Base-by-base conservation (phyloP, 176 grass and related monocot genomes). In the Puya raimondii region DNA sequence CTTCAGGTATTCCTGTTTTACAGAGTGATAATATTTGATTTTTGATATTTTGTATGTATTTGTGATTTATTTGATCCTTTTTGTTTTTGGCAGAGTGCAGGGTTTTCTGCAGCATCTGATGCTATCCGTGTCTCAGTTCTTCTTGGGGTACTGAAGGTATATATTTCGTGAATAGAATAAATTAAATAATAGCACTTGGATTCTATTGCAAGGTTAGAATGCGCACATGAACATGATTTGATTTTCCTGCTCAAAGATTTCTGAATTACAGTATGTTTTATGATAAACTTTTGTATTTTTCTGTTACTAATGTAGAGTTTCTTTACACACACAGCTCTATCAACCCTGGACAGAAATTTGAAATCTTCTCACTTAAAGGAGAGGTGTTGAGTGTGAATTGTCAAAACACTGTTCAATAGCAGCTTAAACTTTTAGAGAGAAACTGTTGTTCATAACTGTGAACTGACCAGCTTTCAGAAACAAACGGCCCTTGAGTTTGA, bases 31-130 rank as follows among this genome's bases (percentile, higher is more conserved):
- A 77, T 50, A 42, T 47, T 14, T 21, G 1, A 10, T 58, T 27
- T 66, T 2, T 69, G 51, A 54, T 20, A 74, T 50, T 65, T 12
- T 11, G 23, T 58, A 56, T 47, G 67, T 77, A 18, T 33, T n/a
- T 22, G 47, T 68, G 63, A 27, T 23, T 23, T 23, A 33, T 29
- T 52, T 42, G 76, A 74, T 17, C 47, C 64, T 64, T 47, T 49
- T 21, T 29, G 67, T 14, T 70, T 25, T 49, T 70, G 23, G 53
- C 88, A 97, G 93, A 97, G 84, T 90, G 89, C 93, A 71, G 89
- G 93, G 50, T 97, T 97, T 69, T 87, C 93, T 85, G 89, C 79
- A 66, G 93, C 89, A 74, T 81, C 93, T 75, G 93, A 97, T 87
- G 89, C 93, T 68, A 92, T 86, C 67, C 86, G 82, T 66, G 93